Evolutionary conservation across 345 rosid species (phyloP), one percentile per base, ranked within the genome.

Genomic region (Acer campestre): DNA sequence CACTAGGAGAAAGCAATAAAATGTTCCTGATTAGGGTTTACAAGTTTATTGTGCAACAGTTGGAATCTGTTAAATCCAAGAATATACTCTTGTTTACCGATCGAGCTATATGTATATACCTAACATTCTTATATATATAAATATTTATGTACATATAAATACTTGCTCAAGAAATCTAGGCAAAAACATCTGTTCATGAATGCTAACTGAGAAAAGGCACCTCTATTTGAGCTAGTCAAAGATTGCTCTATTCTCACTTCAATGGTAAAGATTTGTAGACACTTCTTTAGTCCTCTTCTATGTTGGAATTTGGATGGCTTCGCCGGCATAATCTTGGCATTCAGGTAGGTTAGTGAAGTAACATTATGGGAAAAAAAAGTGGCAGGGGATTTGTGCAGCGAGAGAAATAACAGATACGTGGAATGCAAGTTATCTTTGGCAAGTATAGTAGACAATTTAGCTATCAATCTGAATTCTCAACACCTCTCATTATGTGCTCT

Each of bases 401-500:
- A 38, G 35, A 38, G 61, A 18, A 55, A 51, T 17, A 46, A 25
- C 40, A 61, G 67, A 55, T 63, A 29, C 17, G 74, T 29, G 14
- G 0, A 55, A n/a, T 70, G 9, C 74, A 17, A 14, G 44, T 12
- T 42, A 70, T 53, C 25, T 6, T 2, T 6, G 46, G 56, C 69
- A 17, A 74, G 59, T 4, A 44, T 46, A 48, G 61, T 46, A 48
- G 61, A 64, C 18, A 62, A 5, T 46, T 23, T n/a, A 35, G 10
- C 10, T 46, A 59, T 29, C 18, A 18, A 38, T 81, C 75, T 59
- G 49, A 59, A 55, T 22, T 81, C 75, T 59, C 58, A 59, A 55
- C 51, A 74, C 38, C 61, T 74, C 18, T 44, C 42, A 62, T 80
- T 81, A 89, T 61, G 81, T 84, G 82, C 74, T 85, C 76, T 93